Evolutionary conservation across 306 rosid species (phyloP), one percentile per base, ranked within the genome.

Genomic region (Rubus parviflorus): DNA sequence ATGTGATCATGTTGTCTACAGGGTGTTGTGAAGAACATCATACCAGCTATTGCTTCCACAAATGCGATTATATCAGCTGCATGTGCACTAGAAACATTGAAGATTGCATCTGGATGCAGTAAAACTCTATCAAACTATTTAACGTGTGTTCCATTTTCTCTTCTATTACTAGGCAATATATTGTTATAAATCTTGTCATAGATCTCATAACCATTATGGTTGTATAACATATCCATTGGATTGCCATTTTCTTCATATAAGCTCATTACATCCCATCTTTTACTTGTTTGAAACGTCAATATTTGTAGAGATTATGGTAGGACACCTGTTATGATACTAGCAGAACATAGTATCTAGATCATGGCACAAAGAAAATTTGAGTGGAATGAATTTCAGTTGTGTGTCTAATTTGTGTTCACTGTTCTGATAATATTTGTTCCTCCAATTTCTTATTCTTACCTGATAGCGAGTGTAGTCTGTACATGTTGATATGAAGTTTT

Each of bases 1-100:
- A n/a, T 77, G 70, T 19, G 75, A 61, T 49, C 78, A n/a, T 77
- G 70, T 41, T 75, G 74, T 86, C 80, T 78, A 64, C 79, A 92
- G 98, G 98, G 98, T 72, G 98, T 92, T 72, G 98, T 95, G 87
- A 95, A 92, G 92, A 95, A 95, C 73, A 92, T 95, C 80, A 90
- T 95, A 75, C 98, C 98, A 0, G 98, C 97, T 47, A 92, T 95
- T 84, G 97, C 98, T 76, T 95, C 98, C 48, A 92, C 98, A 52
- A 95, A 95, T 92, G 98, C 98, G 14, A 90, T 95, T 85, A 90
- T 92, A 88, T 95, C 98, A 73, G 97, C 98, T 12, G 98, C 97
- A 17, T 95, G 98, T 83, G 84, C 97, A 1, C 85, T 90, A 58
- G 98, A 95, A 88, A 92, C 98, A 71, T 82, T 92, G 84, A 95